phyloP scores from a whole-genome alignment of 805 yeast genomes.

The Ogataea methanolica region DNA sequence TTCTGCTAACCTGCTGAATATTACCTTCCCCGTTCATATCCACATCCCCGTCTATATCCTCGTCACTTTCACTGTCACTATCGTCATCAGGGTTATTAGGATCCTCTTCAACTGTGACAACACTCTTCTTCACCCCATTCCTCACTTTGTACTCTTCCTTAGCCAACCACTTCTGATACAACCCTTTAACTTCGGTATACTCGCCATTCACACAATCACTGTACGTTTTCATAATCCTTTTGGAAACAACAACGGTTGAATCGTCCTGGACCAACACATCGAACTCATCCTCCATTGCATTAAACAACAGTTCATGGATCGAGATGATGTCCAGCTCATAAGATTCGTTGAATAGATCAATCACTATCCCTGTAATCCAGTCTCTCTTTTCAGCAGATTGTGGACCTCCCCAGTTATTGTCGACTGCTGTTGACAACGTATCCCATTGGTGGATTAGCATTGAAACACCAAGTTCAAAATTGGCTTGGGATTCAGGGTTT shows the following conservation, averaged over 20 bases:
- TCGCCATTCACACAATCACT: slow-evolving; percentile 53
- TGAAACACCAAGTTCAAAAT: slow-evolving; percentile 89
- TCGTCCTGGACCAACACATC: slow-evolving; percentile 87
- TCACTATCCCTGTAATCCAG: slow-evolving; percentile 82
- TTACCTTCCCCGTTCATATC: slow-evolving; percentile 32
- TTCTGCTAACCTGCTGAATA: slow-evolving; percentile 10
- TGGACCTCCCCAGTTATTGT: slow-evolving; percentile 93
- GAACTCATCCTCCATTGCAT: slow-evolving; percentile 94
- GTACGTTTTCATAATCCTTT: slow-evolving; percentile 59
- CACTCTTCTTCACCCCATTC: slow-evolving; percentile 23
- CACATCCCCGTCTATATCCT: slow-evolving; percentile 29
- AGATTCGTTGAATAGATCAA: slow-evolving; percentile 66
- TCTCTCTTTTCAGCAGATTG: slow-evolving; percentile 88
- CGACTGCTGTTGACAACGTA: slow-evolving; percentile 82
- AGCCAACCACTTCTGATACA: slow-evolving; percentile 56
- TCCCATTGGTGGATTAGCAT: slow-evolving; percentile 93
- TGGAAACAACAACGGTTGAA: slow-evolving; percentile 72
- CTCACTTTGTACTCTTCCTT: slow-evolving; percentile 39
- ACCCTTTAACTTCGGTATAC: slow-evolving; percentile 50
- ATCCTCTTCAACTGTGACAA: slow-evolving; percentile 50
- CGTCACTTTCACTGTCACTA: slow-evolving; percentile 37
- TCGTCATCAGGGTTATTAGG: slow-evolving; percentile 59
- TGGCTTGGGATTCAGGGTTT: slow-evolving; percentile 69
- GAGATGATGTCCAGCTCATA: slow-evolving; percentile 68
- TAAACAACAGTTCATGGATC: slow-evolving; percentile 78